Evolutionary conservation across 2,329 filamentous ascomycete species (phyloP).

Genomic region (Ascochyta rabiei): DNA sequence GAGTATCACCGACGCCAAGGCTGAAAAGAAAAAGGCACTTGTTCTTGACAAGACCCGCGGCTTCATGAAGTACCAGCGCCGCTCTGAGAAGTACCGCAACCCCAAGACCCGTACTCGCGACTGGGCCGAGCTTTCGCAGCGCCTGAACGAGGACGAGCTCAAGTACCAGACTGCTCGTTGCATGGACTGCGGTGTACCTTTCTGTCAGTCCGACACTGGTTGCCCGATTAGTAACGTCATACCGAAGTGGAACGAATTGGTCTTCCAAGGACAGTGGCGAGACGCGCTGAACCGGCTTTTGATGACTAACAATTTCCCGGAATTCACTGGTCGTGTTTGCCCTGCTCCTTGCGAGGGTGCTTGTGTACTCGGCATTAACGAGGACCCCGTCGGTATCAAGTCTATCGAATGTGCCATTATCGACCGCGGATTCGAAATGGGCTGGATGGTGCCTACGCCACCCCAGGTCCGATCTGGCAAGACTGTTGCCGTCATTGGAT

Average conservation of each 20-base stretch:
- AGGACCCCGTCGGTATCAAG: slow-evolving; percentile 97
- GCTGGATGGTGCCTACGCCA: slow-evolving; percentile 89
- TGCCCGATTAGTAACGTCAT: slow-evolving; percentile 98
- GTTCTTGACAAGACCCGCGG: slow-evolving; percentile 97
- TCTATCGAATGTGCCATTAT: slow-evolving; percentile 98
- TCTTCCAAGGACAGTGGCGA: slow-evolving; percentile 72
- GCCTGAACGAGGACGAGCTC: slow-evolving; percentile 90
- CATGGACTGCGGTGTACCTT: slow-evolving; percentile 98
- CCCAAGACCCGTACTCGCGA: slow-evolving; percentile 85
- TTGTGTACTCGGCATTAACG: slow-evolving; percentile 94
- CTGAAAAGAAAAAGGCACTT: slow-evolving; percentile 88
- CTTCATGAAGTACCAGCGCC: slow-evolving; percentile 96
- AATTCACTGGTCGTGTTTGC: slow-evolving; percentile 96
- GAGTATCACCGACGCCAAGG: slow-evolving; percentile 80
- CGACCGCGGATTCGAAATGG: slow-evolving; percentile 95
- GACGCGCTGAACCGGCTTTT: slow-evolving; percentile 89
- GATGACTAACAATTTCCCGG: slow-evolving; percentile 98
- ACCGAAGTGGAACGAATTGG: slow-evolving; percentile 91
- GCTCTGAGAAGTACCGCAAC: slow-evolving; percentile 89
- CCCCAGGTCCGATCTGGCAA: slow-evolving; percentile 85
- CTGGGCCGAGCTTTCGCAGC: slow-evolving; percentile 88
- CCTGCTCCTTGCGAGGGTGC: slow-evolving; percentile 96
- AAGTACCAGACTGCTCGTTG: slow-evolving; percentile 96
- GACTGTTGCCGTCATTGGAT: slow-evolving; percentile 86
- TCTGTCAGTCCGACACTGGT: slow-evolving; percentile 95